Conservation (phyloP, 176 grass and related monocot species). For the Poa annua region DNA sequence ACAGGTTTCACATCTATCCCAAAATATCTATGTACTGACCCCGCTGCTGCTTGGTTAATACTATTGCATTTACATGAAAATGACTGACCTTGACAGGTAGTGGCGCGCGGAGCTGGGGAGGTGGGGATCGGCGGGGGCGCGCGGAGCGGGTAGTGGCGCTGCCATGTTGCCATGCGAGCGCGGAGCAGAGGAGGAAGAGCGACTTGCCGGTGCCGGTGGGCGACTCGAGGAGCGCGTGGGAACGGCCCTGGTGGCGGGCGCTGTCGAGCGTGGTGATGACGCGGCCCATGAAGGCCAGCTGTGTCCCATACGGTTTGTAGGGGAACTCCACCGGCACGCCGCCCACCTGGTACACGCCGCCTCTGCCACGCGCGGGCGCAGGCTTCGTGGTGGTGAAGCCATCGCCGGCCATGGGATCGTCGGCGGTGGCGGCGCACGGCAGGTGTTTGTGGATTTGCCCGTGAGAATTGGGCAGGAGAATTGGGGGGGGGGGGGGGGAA, state of each 20-base stretch:
- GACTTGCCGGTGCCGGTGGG: slow-evolving; percentile 95
- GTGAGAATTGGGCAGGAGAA: too few species aligned
- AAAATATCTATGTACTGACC: too few species aligned
- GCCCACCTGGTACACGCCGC: slow-evolving; percentile 74
- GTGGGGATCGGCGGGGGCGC: slow-evolving; percentile 47
- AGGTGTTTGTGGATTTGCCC: too few species aligned
- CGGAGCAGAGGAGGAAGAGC: slow-evolving; percentile 94
- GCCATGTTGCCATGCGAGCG: slow-evolving; percentile 92
- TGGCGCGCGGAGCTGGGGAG: too few species aligned
- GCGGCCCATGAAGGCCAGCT: slow-evolving; percentile 97
- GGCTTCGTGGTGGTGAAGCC: slow-evolving; percentile 41
- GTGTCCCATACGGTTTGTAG: slow-evolving; percentile 85
- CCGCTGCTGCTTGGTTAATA: too few species aligned
- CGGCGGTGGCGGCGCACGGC: too few species aligned
- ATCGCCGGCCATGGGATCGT: slow-evolving; percentile 9
- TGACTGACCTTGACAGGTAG: too few species aligned
- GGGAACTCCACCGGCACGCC: slow-evolving; percentile 92
- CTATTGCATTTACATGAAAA: too few species aligned
- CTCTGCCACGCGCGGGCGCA: slow-evolving; percentile 5
- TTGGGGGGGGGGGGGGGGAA: too few species aligned
- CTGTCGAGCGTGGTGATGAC: slow-evolving; percentile 82
- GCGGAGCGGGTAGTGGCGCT: slow-evolving; percentile 63
- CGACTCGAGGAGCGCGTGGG: slow-evolving; percentile 89
- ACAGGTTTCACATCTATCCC: too few species aligned
- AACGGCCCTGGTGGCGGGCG: slow-evolving; percentile 73